Base-by-base conservation (phyloP, 768 basidiomycete genomes). In the Lactarius psammicola region DNA sequence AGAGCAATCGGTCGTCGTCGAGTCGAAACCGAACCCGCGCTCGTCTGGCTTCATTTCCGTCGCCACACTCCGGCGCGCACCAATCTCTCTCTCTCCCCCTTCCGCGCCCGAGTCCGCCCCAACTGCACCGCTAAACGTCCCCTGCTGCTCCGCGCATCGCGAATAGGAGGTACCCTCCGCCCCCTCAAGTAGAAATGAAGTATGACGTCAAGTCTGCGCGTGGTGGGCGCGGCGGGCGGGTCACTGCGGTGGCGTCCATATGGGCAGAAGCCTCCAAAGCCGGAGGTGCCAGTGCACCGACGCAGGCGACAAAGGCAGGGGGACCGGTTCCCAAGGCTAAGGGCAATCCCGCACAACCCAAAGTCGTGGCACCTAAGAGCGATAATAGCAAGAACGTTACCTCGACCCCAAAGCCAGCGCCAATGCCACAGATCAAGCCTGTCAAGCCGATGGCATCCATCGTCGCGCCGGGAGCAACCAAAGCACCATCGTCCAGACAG, bases 21-120 rank as follows among this genome's bases (percentile, higher is more conserved):
- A 34, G 66, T 54, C 53, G 69, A 74, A 49, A 76, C 77, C 33
- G 75, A 87, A 90, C 72, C 87, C 88, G 31, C 85, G 89, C 3
- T 91, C 89, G 2, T 90, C 88, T 59, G 90, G 89, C 1, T 92
- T 92, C 70, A 80, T 90, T 23, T 85, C 89, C 0, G 82, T 90
- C 15, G 80, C 82, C 6, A 83, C 84, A 0, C 78, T 84, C 57
- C 83, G 82, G 60, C 65, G 65, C 9, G 57, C 65, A 10, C 65
- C 65, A 1, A 62, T 66, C 15, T 53, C 51, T 2, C 56, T 66
- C 49, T 49, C n/a, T n/a, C n/a, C n/a, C n/a, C n/a, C n/a, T n/a
- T n/a, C 44, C 2, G 44, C 31, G 10, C 46, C 64, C 18, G 51
- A 17, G 7, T 46, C 44, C 2, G 28, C 46, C 20, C 15, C 36